phyloP scores from a whole-genome alignment of 169 alveolate species.

The Plasmodium coatneyi region DNA sequence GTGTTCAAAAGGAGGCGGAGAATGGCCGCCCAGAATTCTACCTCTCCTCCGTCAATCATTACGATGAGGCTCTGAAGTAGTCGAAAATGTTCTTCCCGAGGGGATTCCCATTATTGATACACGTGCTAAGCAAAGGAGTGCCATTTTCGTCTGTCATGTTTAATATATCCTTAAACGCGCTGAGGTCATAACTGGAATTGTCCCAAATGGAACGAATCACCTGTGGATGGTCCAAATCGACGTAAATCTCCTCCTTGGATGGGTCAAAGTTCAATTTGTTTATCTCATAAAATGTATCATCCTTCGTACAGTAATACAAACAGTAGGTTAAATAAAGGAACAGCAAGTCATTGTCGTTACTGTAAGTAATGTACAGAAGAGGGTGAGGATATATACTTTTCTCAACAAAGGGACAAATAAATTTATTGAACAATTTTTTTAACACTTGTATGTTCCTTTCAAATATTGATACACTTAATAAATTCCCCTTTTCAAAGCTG shows the following conservation, averaged over 20 bases:
- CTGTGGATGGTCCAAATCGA: conserved; percentile 15
- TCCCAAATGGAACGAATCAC: conserved; percentile 25
- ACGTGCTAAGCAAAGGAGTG: conserved; percentile 2
- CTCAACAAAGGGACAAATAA: conserved; percentile 33
- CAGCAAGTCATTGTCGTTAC: conserved; percentile 50
- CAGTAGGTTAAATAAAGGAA: conserved; percentile 28
- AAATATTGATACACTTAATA: conserved; percentile 62
- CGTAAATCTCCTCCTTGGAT: conserved; percentile 5
- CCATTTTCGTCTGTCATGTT: conserved; percentile 30
- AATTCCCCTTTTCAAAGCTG: conserved; percentile 69
- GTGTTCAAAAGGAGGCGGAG: neutral
- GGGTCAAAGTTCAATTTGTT: conserved; percentile 43
- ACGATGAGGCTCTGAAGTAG: neutral
- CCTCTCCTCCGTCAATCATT: neutral
- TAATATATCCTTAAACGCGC: conserved; percentile 12
- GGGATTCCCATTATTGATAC: neutral
- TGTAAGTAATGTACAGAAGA: conserved; percentile 23
- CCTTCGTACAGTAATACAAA: conserved; percentile 46
- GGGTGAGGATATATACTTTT: conserved; percentile 62
- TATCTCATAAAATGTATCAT: conserved; percentile 16
- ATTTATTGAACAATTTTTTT: conserved; percentile 40
- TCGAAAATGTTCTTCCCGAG: conserved; percentile 5
- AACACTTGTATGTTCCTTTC: conserved; percentile 47
- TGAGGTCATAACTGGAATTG: conserved; percentile 1
- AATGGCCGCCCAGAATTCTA: neutral